These are phyloP conservation scores for Ceratocystis papillata DNA, from an alignment of 2,329 filamentous ascomycete species.

Conservation along the genomic window DNA sequence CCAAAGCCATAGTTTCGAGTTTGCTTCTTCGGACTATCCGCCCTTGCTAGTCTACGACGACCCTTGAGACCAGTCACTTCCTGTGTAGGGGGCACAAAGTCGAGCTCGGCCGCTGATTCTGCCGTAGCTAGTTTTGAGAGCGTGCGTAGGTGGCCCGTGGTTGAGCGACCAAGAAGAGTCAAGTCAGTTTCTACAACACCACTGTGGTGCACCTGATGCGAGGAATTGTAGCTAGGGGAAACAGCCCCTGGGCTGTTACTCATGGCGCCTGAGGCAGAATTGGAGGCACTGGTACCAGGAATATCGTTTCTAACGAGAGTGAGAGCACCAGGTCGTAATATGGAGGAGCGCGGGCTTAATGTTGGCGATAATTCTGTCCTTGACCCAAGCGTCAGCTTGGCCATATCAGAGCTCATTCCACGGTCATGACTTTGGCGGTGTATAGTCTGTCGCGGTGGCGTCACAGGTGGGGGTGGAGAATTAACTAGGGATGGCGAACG, in stretches of 20 bases:
- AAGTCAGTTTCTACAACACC: constrained; percentile 59
- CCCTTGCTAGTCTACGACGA: constrained; percentile 68
- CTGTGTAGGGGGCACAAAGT: constrained; percentile 59
- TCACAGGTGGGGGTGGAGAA: constrained; percentile 16
- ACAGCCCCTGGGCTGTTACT: constrained; percentile 18
- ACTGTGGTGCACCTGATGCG: constrained; percentile 31
- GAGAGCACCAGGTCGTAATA: constrained; percentile 41
- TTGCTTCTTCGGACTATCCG: constrained; percentile 41
- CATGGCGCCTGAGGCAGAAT: constrained; percentile 29
- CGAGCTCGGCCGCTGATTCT: constrained; percentile 66
- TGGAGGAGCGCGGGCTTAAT: constrained; percentile 38
- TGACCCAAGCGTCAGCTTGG: constrained; percentile 42
- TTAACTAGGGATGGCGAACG: constrained; percentile 16
- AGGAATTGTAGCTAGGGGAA: constrained; percentile 14
- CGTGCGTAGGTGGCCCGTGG: constrained; percentile 78
- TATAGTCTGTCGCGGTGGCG: constrained; percentile 20
- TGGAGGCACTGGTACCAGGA: constrained; percentile 27
- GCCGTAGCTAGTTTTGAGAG: constrained; percentile 73
- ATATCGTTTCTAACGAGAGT: constrained; percentile 23
- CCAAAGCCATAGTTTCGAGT: constrained; percentile 55
- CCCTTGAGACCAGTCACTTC: constrained; percentile 84
- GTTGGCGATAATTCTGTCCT: constrained; percentile 36
- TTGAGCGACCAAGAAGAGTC: constrained; percentile 71
- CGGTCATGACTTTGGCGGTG: constrained; percentile 37
- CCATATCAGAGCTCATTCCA: constrained; percentile 55